Evolutionary conservation across 345 rosid species (phyloP), one percentile per base, ranked within the genome.

Genomic region (Bruguiera parviflora): DNA sequence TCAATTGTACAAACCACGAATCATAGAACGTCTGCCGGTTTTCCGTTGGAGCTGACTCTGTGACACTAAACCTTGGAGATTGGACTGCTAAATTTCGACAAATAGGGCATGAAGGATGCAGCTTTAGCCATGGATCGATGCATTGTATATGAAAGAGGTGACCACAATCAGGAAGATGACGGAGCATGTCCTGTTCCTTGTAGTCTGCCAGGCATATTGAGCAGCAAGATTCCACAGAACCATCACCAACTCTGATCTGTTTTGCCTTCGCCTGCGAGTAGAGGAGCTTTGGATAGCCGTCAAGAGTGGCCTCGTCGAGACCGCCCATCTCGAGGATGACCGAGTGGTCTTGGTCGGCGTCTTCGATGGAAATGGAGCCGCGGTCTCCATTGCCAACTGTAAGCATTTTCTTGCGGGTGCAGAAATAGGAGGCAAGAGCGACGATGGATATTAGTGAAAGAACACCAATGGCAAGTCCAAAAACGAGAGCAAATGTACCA

Each of bases 51-150:
- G 61, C 47, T 39, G 47, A 3, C 47, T 10, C 57, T 46, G 21
- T 46, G 55, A 16, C 27, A n/a, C 20, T 18, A 19, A 43, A 19
- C 28, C 28, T 15, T 5, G 64, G 43, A 25, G 61, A 20, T 46
- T 18, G 56, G 13, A 31, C 8, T 6, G 77, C 68, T 29, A 73
- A 73, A 46, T 47, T 73, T 43, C 78, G 70, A 58, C 77, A 78
- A 5, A 73, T 27, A 2, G 77, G 78, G 55, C 78, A 78, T 8
- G 75, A 63, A 9, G 68, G 47, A 32, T 66, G 68, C 11, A 20
- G 16, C 75, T 51, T 52, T 20, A 78, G 21, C 81, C 81, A 78
- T 2, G 61, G 61, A 43, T 70, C 78, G 8, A 78, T 55, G 35
- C 78, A 78, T 24, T 25, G 32, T 0, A 43, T 11, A 25, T 78